Base-by-base conservation (phyloP, 352 stramenopile species). In the Pythium chondricola region DNA sequence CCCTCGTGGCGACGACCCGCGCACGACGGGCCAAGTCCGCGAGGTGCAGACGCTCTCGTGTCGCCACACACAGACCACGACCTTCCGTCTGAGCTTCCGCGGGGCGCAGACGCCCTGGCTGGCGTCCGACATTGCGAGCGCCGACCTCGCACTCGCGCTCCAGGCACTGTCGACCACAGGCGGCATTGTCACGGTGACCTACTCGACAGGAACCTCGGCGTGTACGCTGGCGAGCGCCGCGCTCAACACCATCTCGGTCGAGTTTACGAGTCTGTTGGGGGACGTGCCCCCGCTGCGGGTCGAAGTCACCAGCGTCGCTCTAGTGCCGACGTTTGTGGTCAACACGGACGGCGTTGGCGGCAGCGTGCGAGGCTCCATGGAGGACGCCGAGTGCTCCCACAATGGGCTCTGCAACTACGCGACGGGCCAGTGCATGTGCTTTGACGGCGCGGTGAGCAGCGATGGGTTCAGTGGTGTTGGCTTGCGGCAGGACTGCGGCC, bases 371-470 rank as follows among this genome's bases (percentile, higher is more conserved):
- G 79, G 79, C 48, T 85, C 76, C 8, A 74, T 74, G 27, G 76
- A 91, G 58, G 70, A 87, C 53, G 63, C 58, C 30, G 75, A 81
- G 54, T 91, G 79, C 58, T 83, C 76, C 26, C 78, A 85, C 68
- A 88, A 86, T 40, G 79, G 79, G 2, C 22, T 86, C 16, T 91
- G 79, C 59, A 66, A 81, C 48, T 81, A 78, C 43, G 49, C 25
- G 11, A 71, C 53, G 6, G 80, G 80, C 0, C 48, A 35, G 5
- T 92, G 77, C 51, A 24, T 43, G 24, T 92, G 80, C 58, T 89
- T 89, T 51, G 48, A 70, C n/a, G 80, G 76, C 24, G 85, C 88
- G 71, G 73, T 65, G 18, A 83, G 53, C 31, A 89, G 80, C 54
- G 59, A 88, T 54, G 69, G 73, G 3, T 49, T 61, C 25, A 73